Evolutionary conservation across 495 filamentous ascomycete species (phyloP).

Genomic region (Pseudotulostoma volvatum): DNA sequence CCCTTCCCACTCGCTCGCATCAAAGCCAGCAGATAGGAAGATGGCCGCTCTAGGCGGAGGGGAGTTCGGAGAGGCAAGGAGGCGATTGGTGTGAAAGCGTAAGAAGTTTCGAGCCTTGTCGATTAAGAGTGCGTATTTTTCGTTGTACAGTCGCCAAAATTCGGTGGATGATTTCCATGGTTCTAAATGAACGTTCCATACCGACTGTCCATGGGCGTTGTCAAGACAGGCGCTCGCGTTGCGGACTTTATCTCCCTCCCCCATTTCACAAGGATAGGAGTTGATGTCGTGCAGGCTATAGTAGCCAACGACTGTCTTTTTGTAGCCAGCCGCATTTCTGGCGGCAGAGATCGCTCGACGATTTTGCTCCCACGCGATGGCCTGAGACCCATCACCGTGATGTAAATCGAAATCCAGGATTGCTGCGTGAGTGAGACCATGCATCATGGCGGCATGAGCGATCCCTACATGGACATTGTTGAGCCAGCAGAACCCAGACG

Average conservation of each 20-base stretch:
- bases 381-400: constrained; percentile 89
- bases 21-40: constrained; percentile 89
- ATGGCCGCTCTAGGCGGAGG: constrained; percentile 61
- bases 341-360: constrained; percentile 34
- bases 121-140: constrained; percentile 55
- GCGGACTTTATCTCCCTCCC: constrained; percentile 75
- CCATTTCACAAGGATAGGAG: constrained; percentile 84
- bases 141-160: constrained; percentile 78
- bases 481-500: constrained; percentile 95
- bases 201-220: constrained; percentile 74
- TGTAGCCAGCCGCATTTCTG: constrained; percentile 51
- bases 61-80: constrained; percentile 34
- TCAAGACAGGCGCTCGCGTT: constrained; percentile 87
- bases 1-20: constrained; percentile 91
- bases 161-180: constrained; percentile 65
- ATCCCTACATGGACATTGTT: constrained; percentile 98
- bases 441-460: constrained; percentile 62
- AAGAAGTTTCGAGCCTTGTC: constrained; percentile 68
- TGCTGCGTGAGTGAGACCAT: constrained; percentile 82
- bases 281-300: constrained; percentile 97
- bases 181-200: constrained; percentile 94
- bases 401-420: constrained; percentile 97
- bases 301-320: constrained; percentile 80
- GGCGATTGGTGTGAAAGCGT: constrained; percentile 44
- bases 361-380: constrained; percentile 39